A percentile compares a stretch with the other conserved stretches of the same genome.
Evolutionary conservation across 169 alveolate species (phyloP).

Genomic region (Cryptosporidium ubiquitum): DNA sequence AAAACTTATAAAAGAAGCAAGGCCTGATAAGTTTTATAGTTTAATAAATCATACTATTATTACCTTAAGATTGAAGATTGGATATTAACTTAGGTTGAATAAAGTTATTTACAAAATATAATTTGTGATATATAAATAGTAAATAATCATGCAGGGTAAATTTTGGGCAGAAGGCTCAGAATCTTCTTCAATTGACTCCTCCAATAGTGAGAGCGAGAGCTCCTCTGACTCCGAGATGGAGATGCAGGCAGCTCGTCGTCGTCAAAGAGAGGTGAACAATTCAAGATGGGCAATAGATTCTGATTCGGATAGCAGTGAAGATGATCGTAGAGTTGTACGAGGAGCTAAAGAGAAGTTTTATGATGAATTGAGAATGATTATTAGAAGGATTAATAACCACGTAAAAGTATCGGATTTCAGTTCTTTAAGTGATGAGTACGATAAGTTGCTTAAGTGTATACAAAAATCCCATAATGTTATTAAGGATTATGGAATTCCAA

Average conservation of each 20-base stretch:
- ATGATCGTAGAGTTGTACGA: conserved; percentile 84
- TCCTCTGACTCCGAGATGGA: conserved; percentile 64
- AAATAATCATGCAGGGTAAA: conserved; percentile 83
- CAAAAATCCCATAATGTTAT: conserved; percentile 79
- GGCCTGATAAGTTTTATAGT: neutral
- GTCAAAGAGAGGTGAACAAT: conserved; percentile 73
- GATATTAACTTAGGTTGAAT: neutral
- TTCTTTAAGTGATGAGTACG: conserved; percentile 84
- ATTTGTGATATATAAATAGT: neutral
- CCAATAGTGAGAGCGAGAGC: conserved; percentile 25
- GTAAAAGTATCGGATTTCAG: conserved; percentile 81
- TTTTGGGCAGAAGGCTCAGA: conserved; percentile 89
- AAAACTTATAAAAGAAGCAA: neutral
- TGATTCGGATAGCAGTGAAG: conserved; percentile 82
- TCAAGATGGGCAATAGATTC: conserved; percentile 78
- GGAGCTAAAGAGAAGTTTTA: conserved; percentile 86
- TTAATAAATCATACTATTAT: neutral
- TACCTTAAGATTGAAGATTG: neutral
- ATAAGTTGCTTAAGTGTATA: conserved; percentile 80
- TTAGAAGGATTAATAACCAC: conserved; percentile 81
- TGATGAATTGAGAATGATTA: conserved; percentile 80
- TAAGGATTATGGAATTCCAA: conserved; percentile 77
- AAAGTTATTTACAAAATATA: no score
- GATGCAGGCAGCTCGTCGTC: conserved; percentile 50
- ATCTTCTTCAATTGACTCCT: conserved; percentile 78